Evolutionary conservation across 1,284 basidiomycete species (phyloP), one percentile per base, ranked within the genome.

Genomic region (Apiotrichum mycotoxinovorans): DNA sequence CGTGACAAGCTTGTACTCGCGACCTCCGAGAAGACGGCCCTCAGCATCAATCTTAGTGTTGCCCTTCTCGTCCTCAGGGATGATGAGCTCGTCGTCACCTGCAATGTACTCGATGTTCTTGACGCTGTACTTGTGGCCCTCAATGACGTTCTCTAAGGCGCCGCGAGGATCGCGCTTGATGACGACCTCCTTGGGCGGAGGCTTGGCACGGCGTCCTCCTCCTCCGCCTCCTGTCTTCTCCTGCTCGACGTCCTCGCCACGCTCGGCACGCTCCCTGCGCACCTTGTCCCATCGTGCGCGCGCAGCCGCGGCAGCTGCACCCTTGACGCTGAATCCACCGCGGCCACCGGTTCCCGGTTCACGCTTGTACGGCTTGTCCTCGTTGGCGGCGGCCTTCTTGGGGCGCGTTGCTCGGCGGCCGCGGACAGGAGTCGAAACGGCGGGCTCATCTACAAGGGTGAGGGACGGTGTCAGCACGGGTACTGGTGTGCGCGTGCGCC

Each of bases 41-140:
- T 86, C 82, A 52, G 79, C 78, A 71, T 98, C 93, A 35, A 98
- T 87, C 80, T 98, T 98, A 58, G 85, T 83, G 72, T 98, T 88
- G 17, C 95, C 95, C 62, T 87, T 91, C 41, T 84, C 82, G 69
- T 98, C 89, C 46, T 89, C 84, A 1, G 87, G 85, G 5, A 92
- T 87, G 47, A 88, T 79, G 63, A 94, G 86, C 77, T 95, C 93
- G 73, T 98, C 93, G 41, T 87, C 87, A 42, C 91, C 88, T 50
- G 96, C 87, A 43, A 85, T 79, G 71, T 88, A 89, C 17, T 85
- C 82, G 63, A 85, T 80, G 14, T 88, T 90, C 53, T 88, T 85
- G 68, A 95, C 65, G 18, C 55, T 66, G 49, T 62, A 62, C 25
- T 33, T 49, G 20, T 58, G 44, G 26, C 60, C 60, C 35, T 56